These are phyloP conservation scores for Fusarium sp. DNA, from an alignment of 2,329 filamentous ascomycete genomes.

Conservation along the genomic window DNA sequence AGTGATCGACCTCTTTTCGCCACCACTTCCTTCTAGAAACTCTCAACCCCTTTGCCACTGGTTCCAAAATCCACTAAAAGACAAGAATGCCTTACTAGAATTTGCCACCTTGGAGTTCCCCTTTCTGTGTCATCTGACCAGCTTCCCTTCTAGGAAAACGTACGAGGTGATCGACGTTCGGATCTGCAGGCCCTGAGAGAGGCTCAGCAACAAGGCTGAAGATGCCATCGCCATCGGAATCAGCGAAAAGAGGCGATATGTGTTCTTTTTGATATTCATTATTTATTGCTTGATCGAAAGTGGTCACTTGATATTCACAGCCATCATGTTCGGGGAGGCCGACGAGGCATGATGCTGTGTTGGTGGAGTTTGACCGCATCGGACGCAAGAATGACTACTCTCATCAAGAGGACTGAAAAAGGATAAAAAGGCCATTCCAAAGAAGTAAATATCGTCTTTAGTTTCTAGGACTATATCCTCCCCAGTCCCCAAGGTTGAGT, in stretches of 20 bases:
- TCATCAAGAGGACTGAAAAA: fast-evolving
- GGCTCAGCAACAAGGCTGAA: neutral
- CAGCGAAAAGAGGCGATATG: neutral
- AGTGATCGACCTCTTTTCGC: neutral
- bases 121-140: neutral
- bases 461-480: neutral
- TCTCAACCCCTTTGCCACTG: neutral
- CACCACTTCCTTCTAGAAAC: neutral
- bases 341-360: neutral
- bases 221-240: neutral
- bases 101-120: neutral
- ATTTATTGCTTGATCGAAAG: neutral
- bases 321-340: neutral
- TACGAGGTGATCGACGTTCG: neutral
- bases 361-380: neutral
- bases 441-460: neutral
- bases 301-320: neutral
- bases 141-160: neutral
- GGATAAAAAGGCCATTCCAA: neutral
- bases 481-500: neutral
- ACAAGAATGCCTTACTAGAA: neutral
- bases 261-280: neutral
- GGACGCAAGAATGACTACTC: neutral
- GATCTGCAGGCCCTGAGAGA: neutral
- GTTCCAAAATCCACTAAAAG: neutral